phyloP scores from a whole-genome alignment of 2,329 filamentous ascomycete genomes.

The Sporothrix schenckii region DNA sequence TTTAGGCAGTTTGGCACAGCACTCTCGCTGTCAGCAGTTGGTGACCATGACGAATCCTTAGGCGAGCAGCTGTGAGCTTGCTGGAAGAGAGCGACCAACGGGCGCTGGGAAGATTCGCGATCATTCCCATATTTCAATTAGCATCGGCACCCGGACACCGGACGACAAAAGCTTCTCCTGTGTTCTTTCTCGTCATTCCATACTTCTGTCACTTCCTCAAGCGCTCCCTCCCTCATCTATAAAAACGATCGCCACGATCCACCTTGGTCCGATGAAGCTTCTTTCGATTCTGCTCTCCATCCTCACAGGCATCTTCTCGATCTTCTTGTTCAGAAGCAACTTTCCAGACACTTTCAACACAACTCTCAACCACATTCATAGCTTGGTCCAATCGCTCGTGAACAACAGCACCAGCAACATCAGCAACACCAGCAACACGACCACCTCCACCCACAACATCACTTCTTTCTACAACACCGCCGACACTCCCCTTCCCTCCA shows the following conservation, averaged over 20 bases:
- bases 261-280: constrained; percentile 44
- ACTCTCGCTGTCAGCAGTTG: constrained; percentile 9
- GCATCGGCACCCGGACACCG: not conserved
- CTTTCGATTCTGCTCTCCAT: constrained; percentile 46
- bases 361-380: constrained; percentile 38
- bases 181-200: constrained; percentile 21
- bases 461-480: constrained; percentile 22
- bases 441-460: constrained; percentile 32
- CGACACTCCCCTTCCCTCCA: constrained; percentile 53
- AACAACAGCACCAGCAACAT: not conserved
- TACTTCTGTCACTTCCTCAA: not conserved
- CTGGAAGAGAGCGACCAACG: not conserved
- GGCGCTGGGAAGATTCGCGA: constrained; percentile 26
- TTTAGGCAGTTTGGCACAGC: not conserved
- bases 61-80: constrained; percentile 7
- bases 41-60: constrained; percentile 31
- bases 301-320: constrained; percentile 46
- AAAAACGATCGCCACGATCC: constrained; percentile 25
- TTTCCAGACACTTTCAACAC: constrained; percentile 39
- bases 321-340: constrained; percentile 35
- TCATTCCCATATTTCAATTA: constrained; percentile 20
- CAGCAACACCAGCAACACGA: constrained; percentile 34
- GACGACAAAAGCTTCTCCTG: not conserved
- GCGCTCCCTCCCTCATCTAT: constrained; percentile 19
- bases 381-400: constrained; percentile 30